Conservation (phyloP, 2,329 filamentous ascomycete species). For the Fusarium sp. region DNA sequence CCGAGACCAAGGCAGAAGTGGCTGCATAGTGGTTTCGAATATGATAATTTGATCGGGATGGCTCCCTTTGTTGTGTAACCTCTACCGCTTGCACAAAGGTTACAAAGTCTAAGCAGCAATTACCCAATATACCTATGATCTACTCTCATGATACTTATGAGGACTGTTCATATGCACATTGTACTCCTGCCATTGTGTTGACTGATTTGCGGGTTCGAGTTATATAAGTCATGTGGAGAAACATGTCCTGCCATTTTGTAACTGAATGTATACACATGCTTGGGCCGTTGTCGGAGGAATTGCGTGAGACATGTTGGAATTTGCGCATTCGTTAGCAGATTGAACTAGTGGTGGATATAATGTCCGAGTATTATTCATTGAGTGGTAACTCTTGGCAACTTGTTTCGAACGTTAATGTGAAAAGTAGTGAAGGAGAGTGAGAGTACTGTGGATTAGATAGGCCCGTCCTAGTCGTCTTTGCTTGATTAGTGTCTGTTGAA, state of each 20-base stretch:
- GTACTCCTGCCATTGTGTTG: too few species aligned
- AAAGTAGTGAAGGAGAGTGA: too few species aligned
- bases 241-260: background rate
- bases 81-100: background rate
- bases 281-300: constrained; percentile 4
- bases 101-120: background rate
- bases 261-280: background rate
- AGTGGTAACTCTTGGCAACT: too few species aligned
- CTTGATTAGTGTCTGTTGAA: too few species aligned
- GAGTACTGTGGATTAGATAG: too few species aligned
- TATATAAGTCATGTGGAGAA: background rate
- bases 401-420: too few species aligned
- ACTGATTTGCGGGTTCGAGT: too few species aligned
- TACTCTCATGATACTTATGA: background rate
- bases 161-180: too few species aligned
- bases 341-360: background rate
- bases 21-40: constrained; percentile 3
- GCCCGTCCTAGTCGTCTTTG: too few species aligned
- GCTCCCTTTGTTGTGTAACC: background rate
- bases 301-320: constrained; percentile 18
- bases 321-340: background rate
- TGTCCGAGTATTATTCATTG: too few species aligned
- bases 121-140: background rate
- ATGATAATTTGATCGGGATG: background rate
- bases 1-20: constrained; percentile 22